Evolutionary conservation across 1,284 basidiomycete species (phyloP), one percentile per base, ranked within the genome.

Genomic region (Cutaneotrichosporon cavernicola): DNA sequence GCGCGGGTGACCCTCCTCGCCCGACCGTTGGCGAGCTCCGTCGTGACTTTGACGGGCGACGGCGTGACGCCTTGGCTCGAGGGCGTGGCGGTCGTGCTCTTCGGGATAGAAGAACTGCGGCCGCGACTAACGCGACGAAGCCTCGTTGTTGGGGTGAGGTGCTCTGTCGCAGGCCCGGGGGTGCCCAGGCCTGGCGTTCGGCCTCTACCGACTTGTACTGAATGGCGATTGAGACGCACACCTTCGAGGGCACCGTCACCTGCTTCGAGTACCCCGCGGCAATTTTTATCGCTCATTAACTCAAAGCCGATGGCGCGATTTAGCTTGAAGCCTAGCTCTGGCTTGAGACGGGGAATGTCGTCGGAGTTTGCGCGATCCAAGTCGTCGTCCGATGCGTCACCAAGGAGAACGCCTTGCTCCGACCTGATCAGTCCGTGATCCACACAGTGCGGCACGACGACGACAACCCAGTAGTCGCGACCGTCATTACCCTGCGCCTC

Each of bases 1-100:
- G 21, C 64, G 67, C 16, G 60, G 32, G 14, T 46, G 43, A 46
- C 43, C 18, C 43, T 46, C 43, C 9, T 46, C 16, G 5, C 16
- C 7, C 16, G 43, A 46, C 16, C 18, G 43, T 18, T 64, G 32
- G 13, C 49, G 21, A 50, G 22, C 49, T 22, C 26, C 22, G 26
- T 14, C 26, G 22, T 11, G 22, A 13, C 43, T 18, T 46, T 46
- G 43, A n/a, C 43, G 18, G 43, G 43, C 3, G 43, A 46, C 43
- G 43, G 43, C 6, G 43, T 46, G 18, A 7, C 16, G 18, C 18
- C 43, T 6, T 46, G 43, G 18, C 43, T 46, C 18, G 43, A n/a
- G 18, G 43, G 18, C 18, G 43, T 46, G 43, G 18, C 7, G 7
- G 16, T 46, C 5, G 43, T n/a, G 43, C 43, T 46, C 43, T n/a